Percentiles rank a stretch among this genome's conserved stretches.
These are phyloP conservation scores for Solanum hybrid DNA, from an alignment of 305 asterid genomes.

Conservation along the genomic window DNA sequence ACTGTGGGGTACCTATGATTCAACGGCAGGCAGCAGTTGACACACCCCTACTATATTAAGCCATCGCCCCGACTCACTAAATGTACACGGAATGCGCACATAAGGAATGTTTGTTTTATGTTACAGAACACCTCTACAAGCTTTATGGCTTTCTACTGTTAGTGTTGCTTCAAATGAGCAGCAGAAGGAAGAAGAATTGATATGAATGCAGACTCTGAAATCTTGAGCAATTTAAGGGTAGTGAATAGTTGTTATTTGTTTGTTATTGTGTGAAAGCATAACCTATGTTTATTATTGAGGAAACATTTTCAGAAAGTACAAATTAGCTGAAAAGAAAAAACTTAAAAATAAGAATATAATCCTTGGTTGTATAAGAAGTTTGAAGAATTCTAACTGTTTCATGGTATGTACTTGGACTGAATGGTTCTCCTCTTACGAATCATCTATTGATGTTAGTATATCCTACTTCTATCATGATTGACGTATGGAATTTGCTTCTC, in stretches of 20 bases:
- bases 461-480: background rate
- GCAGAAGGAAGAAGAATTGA: background rate
- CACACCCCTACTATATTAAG: background rate
- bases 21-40: background rate
- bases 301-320: background rate
- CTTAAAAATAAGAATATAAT: background rate
- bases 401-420: background rate
- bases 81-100: too few relatives aligned
- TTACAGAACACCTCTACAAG: background rate
- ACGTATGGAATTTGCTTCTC: background rate
- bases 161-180: background rate
- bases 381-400: background rate
- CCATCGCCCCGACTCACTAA: background rate
- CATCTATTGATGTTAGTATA: background rate
- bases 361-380: background rate
- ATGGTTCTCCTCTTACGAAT: background rate
- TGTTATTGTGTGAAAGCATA: background rate
- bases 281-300: background rate
- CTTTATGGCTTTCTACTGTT: background rate
- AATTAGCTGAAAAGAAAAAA: background rate
- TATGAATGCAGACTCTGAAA: background rate
- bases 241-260: background rate
- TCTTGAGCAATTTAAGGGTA: background rate
- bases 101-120: background rate
- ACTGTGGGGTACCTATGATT: background rate